Evolutionary conservation across 148 eudicot genomes (phyloP), one percentile per base, ranked within the genome.

Genomic region (Silene latifolia): DNA sequence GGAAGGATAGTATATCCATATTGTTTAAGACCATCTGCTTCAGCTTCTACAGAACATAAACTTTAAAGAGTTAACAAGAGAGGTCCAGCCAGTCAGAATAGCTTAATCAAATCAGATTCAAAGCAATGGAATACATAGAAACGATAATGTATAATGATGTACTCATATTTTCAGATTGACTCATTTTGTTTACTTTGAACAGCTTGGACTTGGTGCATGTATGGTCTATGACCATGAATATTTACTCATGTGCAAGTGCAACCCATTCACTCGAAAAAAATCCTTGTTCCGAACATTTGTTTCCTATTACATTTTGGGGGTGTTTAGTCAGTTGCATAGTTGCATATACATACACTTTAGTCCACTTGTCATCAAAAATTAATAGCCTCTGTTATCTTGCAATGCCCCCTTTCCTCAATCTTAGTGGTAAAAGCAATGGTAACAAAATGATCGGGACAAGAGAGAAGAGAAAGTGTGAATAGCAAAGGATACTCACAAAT

Each of bases 21-120:
- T 86, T 85, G 74, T 83, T 77, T 79, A 85, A 73, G 74, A 93
- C 94, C 86, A 93, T 84, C 79, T 89, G 88, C 82, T 85, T 84
- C 86, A 93, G 74, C 80, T 93, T 91, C 98, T 93, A 78, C 83
- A 87, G 27, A 47, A 47, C 35, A 81, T 23, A 75, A 80, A 63
- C 72, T 69, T 53, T 64, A 57, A 56, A 15, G 4, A 63, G 73
- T 82, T 75, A 75, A 44, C 69, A 62, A 27, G 64, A 69, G 62
- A 62, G 70, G 74, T 67, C 72, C 17, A 29, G 12, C 23, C 60
- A 59, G 68, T 29, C 29, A 47, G 27, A 24, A 53, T 56, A 53
- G 23, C 53, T 19, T 18, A 67, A 56, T 0, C 17, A 67, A 29
- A 58, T 27, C 60, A 71, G 5, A 27, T 32, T 46, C 18, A 17